Percentiles rank a stretch among this genome's conserved stretches.
Conservation (phyloP, 2,329 filamentous ascomycete genomes). For the Stachybotrys elegans region DNA sequence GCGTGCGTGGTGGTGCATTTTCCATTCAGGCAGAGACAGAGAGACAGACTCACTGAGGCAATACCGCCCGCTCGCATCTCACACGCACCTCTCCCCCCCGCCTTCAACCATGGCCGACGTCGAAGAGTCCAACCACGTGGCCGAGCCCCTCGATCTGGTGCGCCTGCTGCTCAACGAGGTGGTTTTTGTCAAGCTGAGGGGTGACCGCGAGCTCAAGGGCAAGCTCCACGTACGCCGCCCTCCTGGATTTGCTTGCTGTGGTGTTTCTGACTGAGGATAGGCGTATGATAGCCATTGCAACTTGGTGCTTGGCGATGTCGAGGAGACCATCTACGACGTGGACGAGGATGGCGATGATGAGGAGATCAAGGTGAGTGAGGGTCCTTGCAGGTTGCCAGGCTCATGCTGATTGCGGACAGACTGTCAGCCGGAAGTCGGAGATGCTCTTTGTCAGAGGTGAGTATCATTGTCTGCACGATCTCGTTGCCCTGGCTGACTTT, state of each 20-base stretch:
- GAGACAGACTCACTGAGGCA: background rate
- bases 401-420: slow-evolving; percentile 44
- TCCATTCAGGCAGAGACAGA: slow-evolving; percentile 5
- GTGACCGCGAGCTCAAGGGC: slow-evolving; percentile 92
- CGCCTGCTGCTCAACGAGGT: slow-evolving; percentile 91
- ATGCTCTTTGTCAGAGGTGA: slow-evolving; percentile 97
- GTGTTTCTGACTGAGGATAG: slow-evolving; percentile 42
- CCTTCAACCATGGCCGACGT: slow-evolving; percentile 68
- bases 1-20: slow-evolving; percentile 3
- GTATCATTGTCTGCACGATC: slow-evolving; percentile 20
- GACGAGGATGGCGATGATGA: slow-evolving; percentile 90
- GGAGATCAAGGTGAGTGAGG: slow-evolving; percentile 58
- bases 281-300: slow-evolving; percentile 99
- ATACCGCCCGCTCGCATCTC: background rate
- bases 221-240: slow-evolving; percentile 74
- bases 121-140: slow-evolving; percentile 66
- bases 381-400: background rate
- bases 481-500: too few species aligned
- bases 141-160: slow-evolving; percentile 93
- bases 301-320: slow-evolving; percentile 88
- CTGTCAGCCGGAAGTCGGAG: slow-evolving; percentile 92
- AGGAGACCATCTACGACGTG: slow-evolving; percentile 92
- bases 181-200: slow-evolving; percentile 94
- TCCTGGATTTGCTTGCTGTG: background rate
- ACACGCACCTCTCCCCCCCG: background rate